These are phyloP conservation scores for Fusarium anguioides DNA, from an alignment of 2,329 filamentous ascomycete species.

Conservation along the genomic window DNA sequence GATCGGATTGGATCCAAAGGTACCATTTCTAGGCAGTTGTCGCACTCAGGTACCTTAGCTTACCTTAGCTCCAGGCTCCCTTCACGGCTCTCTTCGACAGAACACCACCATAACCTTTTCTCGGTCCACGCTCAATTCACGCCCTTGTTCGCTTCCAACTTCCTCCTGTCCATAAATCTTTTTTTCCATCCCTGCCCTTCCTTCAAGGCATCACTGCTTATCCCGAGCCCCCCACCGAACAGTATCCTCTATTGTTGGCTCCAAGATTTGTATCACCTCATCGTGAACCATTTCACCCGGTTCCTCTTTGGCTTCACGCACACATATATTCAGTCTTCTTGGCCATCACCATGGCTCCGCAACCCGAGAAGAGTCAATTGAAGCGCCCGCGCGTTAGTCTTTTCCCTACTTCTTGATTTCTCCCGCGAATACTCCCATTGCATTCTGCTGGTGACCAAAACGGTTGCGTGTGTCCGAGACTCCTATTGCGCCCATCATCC, in stretches of 20 bases:
- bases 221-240: conserved; percentile 22
- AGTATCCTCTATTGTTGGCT: conserved; percentile 6
- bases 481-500: conserved; percentile 14
- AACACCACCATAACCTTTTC: conserved; percentile 43
- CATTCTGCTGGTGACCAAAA: conserved; percentile 9
- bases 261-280: conserved; percentile 10
- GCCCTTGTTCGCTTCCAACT: conserved; percentile 33
- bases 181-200: conserved; percentile 4
- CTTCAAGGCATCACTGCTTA: conserved; percentile 40
- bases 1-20: conserved; percentile 19
- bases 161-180: conserved; percentile 24
- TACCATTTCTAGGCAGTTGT: conserved; percentile 36
- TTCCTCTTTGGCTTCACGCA: conserved; percentile 32
- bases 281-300: conserved; percentile 29
- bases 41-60: conserved; percentile 33
- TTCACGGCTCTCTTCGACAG: conserved; percentile 35
- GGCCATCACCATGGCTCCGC: conserved; percentile 64
- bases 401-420: conserved; percentile 27
- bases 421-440: conserved; percentile 9
- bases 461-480: not conserved
- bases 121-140: conserved; percentile 43
- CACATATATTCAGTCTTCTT: conserved; percentile 21
- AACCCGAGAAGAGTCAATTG: conserved; percentile 81
- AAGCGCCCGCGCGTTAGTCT: conserved; percentile 80
- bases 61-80: conserved; percentile 36